Percentiles rank a stretch among this genome's conserved stretches.
These are phyloP conservation scores for Ensete ventricosum DNA, from an alignment of 176 grass and related monocot species.

Conservation along the genomic window DNA sequence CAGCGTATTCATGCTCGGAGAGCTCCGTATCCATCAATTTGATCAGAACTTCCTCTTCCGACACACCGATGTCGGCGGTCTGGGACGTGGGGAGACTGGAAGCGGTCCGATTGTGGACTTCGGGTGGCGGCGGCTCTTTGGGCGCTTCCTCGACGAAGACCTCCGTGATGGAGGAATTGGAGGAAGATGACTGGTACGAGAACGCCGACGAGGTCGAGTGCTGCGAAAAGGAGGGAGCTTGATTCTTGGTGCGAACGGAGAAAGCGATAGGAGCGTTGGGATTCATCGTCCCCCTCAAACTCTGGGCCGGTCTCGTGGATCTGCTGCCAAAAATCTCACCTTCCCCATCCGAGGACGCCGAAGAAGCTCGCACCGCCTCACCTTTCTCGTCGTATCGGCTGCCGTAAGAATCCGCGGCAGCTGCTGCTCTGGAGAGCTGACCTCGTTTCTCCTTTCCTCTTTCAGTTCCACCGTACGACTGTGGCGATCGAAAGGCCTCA, in stretches of 20 bases:
- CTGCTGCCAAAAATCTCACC: background rate
- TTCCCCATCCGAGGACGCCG: too few relatives aligned
- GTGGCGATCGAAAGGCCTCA: background rate
- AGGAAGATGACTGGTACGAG: constrained; percentile 26
- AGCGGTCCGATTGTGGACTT: background rate
- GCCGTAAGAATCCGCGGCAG: too few relatives aligned
- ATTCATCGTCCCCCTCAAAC: background rate
- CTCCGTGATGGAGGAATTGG: constrained; percentile 25
- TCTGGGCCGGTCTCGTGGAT: background rate
- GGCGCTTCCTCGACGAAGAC: constrained; percentile 18
- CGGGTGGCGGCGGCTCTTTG: constrained; percentile 16
- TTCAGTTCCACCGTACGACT: background rate
- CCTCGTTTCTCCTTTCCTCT: background rate
- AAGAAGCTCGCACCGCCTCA: background rate
- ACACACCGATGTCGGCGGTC: constrained; percentile 8
- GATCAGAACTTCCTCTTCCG: constrained; percentile 52
- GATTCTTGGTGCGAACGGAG: constrained; percentile 19
- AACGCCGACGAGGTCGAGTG: constrained; percentile 28
- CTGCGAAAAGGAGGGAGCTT: constrained; percentile 23
- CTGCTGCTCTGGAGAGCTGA: background rate
- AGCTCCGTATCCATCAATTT: constrained; percentile 46
- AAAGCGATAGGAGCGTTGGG: background rate
- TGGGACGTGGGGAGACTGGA: background rate
- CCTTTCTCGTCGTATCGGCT: background rate
- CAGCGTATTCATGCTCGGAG: constrained; percentile 21